Evolutionary conservation across 257 asterid species (phyloP), one percentile per base, ranked within the genome.

Genomic region (Plantago ovata): DNA sequence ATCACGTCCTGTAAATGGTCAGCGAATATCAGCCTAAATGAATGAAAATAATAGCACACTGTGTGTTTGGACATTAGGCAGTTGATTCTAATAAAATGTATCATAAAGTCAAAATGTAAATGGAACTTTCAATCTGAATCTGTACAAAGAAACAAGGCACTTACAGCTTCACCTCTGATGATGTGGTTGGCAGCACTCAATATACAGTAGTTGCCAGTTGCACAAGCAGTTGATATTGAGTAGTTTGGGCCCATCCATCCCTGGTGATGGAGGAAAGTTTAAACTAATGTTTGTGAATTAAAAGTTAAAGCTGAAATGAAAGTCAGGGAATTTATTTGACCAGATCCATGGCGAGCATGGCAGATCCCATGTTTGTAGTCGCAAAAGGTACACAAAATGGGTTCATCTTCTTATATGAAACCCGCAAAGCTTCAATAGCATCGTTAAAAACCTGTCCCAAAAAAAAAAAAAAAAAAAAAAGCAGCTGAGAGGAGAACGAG

Each of bases 211-310:
- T 87, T 91, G 79, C 98, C 79, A 38, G 98, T 91, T 61, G 96
- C 96, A 78, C 98, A 91, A 54, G 97, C 95, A 55, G 97, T 83
- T 56, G 97, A 90, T 77, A 90, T 90, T 49, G 97, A 90, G 79
- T 90, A 90, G 73, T 90, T 90, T 56, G 97, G 97, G 19, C 97
- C 97, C 97, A 90, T 90, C 97, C 97, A 91, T 42, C 96, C 96
- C 98, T 91, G 77, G 22, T 67, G 7, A 60, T 66, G 28, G 54
- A 56, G 52, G 60, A 60, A 60, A 38, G 65, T 56, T 72, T 38
- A 67, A 47, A 47, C 49, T 72, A 62, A 69, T 36, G 54, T 47
- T 59, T 49, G 62, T 38, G 19, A 19, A 12, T 41, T 21, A 40
- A 13, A 21, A 40, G 48, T 38, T 36, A 43, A 36, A 52, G 53